These are phyloP conservation scores for Dothistroma pini DNA, from an alignment of 2,329 filamentous ascomycete genomes.

Conservation along the genomic window DNA sequence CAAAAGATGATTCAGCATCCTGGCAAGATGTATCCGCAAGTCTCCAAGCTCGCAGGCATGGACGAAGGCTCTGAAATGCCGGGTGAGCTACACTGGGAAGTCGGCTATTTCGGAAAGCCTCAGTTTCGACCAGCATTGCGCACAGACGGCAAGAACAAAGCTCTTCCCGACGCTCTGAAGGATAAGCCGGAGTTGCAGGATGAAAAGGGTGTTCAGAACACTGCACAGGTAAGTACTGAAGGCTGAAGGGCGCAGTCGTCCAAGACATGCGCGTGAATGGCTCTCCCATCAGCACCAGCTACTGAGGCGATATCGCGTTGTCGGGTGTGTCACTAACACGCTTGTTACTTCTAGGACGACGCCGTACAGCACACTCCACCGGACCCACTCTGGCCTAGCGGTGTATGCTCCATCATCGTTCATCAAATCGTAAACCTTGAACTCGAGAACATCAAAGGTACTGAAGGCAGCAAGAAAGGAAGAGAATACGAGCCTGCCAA, in stretches of 20 bases:
- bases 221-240: conserved; percentile 42
- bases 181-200: conserved; percentile 77
- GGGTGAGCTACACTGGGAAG: conserved; percentile 91
- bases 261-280: too few relatives aligned
- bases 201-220: conserved; percentile 75
- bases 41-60: conserved; percentile 77
- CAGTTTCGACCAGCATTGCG: conserved; percentile 79
- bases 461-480: conserved; percentile 73
- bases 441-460: conserved; percentile 86
- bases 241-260: too few relatives aligned
- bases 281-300: too few relatives aligned
- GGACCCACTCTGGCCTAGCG: conserved; percentile 93
- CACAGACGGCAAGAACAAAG: conserved; percentile 80
- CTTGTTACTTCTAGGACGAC: conserved; percentile 54
- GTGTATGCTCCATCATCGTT: conserved; percentile 78
- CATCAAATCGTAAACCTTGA: conserved; percentile 96
- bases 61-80: conserved; percentile 86
- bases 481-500: conserved; percentile 87
- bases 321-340: too few relatives aligned
- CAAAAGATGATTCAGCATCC: conserved; percentile 94
- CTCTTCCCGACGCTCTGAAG: conserved; percentile 68
- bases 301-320: too few relatives aligned
- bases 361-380: conserved; percentile 86
- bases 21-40: conserved; percentile 85
- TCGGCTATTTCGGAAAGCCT: conserved; percentile 91